Evolutionary conservation across 2,329 filamentous ascomycete genomes (phyloP), one percentile per base, ranked within the genome.

Genomic region (Penicillium paneum): DNA sequence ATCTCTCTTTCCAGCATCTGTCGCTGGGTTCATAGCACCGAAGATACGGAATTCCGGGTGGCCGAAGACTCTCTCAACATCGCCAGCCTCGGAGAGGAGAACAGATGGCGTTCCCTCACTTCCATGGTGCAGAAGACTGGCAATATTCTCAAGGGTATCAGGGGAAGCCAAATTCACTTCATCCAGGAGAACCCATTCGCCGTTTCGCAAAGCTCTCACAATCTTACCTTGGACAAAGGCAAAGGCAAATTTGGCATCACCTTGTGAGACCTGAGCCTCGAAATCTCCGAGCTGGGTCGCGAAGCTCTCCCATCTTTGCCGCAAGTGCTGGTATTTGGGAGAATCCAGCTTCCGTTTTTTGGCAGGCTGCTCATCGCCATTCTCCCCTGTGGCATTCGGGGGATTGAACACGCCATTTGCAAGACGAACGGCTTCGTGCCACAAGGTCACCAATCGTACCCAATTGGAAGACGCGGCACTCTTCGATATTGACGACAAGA

Each of bases 11-110:
- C 95, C 94, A 52, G 97, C 86, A 76, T 99, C 94, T 3, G 94
- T 99, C 5, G 94, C 94, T 29, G 94, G 94, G 67, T 99, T 99
- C 94, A 99, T 99, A 28, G 95, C 94, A 48, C 90, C 95, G 68
- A 99, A 99, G 13, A 99, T 89, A 36, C 94, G 86, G 71, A 99
- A 99, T 60, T 96, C 86, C 0, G 91, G 87, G 71, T 99, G 93
- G 0, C 92, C 94, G 57, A 87, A 82, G 34, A 99, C 87, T 60
- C 92, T 85, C 71, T 97, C 91, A 40, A 96, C 90, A 63, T 94
- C 91, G 35, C 94, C 94, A 36, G 91, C 94, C 75, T 99, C 94
- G 0, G 92, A 92, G 8, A 99, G 81, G 5, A 99, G 77, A 42
- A 99, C 86, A 0, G 90, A 97, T 1, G 93, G 93, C 0, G 80